Percentiles rank a stretch among this genome's conserved stretches.
These are phyloP conservation scores for Metarhizium sp. DNA, from an alignment of 2,329 filamentous ascomycete species.

Conservation along the genomic window DNA sequence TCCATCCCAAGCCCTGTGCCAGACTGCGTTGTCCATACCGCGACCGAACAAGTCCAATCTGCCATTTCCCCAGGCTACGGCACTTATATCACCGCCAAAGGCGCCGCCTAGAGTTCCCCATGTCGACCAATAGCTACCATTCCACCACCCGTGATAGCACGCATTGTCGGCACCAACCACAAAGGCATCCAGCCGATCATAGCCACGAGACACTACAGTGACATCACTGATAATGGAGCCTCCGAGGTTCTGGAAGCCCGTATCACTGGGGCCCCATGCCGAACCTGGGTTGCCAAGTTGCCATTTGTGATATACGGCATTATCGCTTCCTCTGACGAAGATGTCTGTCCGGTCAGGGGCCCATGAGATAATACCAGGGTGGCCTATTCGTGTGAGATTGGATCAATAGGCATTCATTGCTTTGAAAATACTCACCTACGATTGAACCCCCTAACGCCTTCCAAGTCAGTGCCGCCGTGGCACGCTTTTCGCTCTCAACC, in stretches of 20 bases:
- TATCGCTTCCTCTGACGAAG: background rate
- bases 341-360: background rate
- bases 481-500: background rate
- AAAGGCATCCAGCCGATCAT: conserved; percentile 15
- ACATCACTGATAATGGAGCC: conserved; percentile 11
- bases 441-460: background rate
- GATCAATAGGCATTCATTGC: background rate
- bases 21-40: background rate
- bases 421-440: background rate
- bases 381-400: background rate
- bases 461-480: background rate
- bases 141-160: conserved; percentile 14
- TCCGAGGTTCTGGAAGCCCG: conserved; percentile 10
- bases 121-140: conserved; percentile 9
- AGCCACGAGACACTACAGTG: conserved; percentile 14
- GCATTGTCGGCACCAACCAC: conserved; percentile 12
- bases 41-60: background rate
- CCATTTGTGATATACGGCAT: background rate
- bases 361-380: background rate
- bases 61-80: conserved; percentile 15
- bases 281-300: background rate
- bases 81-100: conserved; percentile 14
- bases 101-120: conserved; percentile 19
- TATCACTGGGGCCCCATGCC: conserved; percentile 1
- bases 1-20: background rate